These are phyloP conservation scores for Puccinia polysora DNA, from an alignment of 1,284 basidiomycete genomes.

Conservation along the genomic window DNA sequence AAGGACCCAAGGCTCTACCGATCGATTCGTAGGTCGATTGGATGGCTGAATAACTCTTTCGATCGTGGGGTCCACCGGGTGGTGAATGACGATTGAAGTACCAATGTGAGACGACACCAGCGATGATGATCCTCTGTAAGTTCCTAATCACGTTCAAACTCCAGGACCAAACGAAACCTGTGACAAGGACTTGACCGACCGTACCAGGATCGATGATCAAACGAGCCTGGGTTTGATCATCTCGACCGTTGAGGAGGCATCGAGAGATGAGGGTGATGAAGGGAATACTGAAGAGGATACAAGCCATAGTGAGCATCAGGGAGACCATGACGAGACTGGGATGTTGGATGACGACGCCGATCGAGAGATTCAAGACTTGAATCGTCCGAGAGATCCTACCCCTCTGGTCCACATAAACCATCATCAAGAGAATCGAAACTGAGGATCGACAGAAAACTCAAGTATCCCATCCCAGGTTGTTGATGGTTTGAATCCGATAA, in stretches of 20 bases:
- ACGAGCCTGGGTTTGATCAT: conserved; percentile 4
- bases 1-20: conserved; percentile 28
- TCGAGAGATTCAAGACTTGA: conserved; percentile 26
- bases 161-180: conserved; percentile 41
- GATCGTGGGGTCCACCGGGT: not conserved
- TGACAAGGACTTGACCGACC: conserved; percentile 10
- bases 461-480: conserved; percentile 15
- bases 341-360: conserved; percentile 21
- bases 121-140: conserved; percentile 31
- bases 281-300: conserved; percentile 30
- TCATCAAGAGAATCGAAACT: not conserved
- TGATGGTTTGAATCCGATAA: conserved; percentile 15
- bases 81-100: conserved; percentile 43
- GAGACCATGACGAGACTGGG: conserved; percentile 37
- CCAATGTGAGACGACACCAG: conserved; percentile 43
- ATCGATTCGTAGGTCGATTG: conserved; percentile 35
- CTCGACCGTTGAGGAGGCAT: conserved; percentile 3
- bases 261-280: conserved; percentile 27
- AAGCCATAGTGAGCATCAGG: conserved; percentile 23
- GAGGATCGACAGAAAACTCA: conserved; percentile 16
- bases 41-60: conserved; percentile 16
- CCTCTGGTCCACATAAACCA: conserved; percentile 27
- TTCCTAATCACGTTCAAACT: conserved; percentile 30
- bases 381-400: conserved; percentile 25
- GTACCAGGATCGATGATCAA: conserved; percentile 18